Conservation (phyloP, 2,329 filamentous ascomycete genomes). For the Beauveria asiatica region DNA sequence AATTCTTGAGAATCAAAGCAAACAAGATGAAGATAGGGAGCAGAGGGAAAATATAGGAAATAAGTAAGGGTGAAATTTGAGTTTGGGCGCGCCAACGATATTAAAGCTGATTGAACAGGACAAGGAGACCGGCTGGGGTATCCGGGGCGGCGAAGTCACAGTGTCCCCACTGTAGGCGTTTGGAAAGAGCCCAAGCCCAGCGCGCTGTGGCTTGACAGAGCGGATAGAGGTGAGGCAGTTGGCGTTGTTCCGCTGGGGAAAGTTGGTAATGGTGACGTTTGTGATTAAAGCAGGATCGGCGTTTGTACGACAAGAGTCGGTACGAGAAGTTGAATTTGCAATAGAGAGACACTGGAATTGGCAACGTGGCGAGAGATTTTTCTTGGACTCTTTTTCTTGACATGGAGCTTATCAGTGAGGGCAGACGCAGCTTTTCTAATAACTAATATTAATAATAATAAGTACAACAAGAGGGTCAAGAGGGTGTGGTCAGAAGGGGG, state of each 20-base stretch:
- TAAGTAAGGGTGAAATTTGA: background rate
- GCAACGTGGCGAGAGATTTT: background rate
- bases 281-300: background rate
- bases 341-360: background rate
- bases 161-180: background rate
- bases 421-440: background rate
- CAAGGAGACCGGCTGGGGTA: background rate
- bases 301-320: background rate
- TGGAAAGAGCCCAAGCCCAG: background rate
- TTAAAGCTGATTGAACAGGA: slow-evolving; percentile 3
- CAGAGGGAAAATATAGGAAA: background rate
- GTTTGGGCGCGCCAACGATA: slow-evolving; percentile 4
- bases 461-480: background rate
- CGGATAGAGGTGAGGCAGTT: background rate
- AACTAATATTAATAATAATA: too few species aligned
- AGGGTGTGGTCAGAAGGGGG: background rate
- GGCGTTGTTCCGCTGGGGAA: background rate
- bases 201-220: background rate
- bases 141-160: background rate
- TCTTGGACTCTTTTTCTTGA: background rate
- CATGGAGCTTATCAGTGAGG: background rate
- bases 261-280: slow-evolving; percentile 1
- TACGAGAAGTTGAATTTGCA: background rate
- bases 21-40: background rate
- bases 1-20: background rate